Evolutionary conservation across 2,329 filamentous ascomycete species (phyloP), one percentile per base, ranked within the genome.

Genomic region (Trichoderma sp.): DNA sequence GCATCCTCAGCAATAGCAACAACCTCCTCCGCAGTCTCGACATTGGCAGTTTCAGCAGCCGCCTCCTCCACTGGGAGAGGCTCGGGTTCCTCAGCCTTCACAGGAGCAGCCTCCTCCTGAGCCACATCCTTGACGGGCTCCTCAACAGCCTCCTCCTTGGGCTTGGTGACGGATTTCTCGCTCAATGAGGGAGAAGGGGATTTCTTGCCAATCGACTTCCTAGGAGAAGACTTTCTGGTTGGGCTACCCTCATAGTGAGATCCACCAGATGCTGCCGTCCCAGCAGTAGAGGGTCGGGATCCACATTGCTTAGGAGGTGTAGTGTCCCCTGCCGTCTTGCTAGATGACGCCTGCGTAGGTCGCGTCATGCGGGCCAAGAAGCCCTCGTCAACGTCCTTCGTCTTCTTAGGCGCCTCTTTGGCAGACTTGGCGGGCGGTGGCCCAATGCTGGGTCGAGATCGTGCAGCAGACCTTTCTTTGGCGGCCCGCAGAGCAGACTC

Each of bases 361-460:
- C 93, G 88, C 91, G 93, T 95, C 93, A 95, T 95, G 71, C 93
- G 90, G n/a, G 93, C 93, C 31, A 95, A 85, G 83, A 95, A 95
- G 16, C 91, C 84, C 78, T 94, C 92, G 77, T 94, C 92, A 1
- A 93, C 87, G 21, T 89, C 88, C 64, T 86, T 87, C 31, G 89
- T 86, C 76, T 87, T 86, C 79, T 88, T 88, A 7, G 88, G 85
- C 11, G 86, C 81, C 16, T 74, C 76, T 56, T 33, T 66, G 3
- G 76, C 56, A 8, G 75, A 53, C 78, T 89, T 91, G 83, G 90
- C 92, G 3, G 90, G 89, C 8, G 90, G 90, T 3, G 86, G 89
- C 2, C 90, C 90, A 21, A 92, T 78, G 78, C 90, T 91, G 3
- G 89, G 88, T 60, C 88, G 84, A 33, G 85, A 80, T 53, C 85